Evolutionary conservation across 345 rosid genomes (phyloP).

Genomic region (Triadica sebifera): DNA sequence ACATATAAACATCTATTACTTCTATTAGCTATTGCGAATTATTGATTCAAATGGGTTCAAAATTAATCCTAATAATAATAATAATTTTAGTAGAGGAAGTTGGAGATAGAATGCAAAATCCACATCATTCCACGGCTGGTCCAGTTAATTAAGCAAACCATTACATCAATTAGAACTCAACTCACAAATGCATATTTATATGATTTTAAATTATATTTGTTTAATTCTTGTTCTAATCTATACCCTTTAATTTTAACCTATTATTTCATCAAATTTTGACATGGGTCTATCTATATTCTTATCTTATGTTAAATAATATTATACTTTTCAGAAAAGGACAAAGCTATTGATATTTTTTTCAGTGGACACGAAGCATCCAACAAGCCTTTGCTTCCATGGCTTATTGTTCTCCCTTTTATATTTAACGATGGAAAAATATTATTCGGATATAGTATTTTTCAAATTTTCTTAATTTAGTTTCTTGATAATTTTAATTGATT

Average conservation of each 20-base stretch:
- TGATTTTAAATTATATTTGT: background rate
- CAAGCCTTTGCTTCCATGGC: slow-evolving; percentile 3
- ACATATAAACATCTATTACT: too few species aligned
- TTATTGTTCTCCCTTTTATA: background rate
- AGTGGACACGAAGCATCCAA: slow-evolving; percentile 21
- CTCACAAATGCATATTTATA: background rate
- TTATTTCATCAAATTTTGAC: too few species aligned
- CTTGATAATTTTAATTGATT: too few species aligned
- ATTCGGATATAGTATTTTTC: background rate
- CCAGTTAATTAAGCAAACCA: slow-evolving; percentile 32
- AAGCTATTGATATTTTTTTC: background rate
- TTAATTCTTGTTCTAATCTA: background rate
- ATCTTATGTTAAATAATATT: background rate
- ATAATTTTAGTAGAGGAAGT: too few species aligned
- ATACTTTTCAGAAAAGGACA: background rate
- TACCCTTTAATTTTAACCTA: too few species aligned
- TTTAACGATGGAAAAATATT: background rate
- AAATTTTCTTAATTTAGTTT: background rate
- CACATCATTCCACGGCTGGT: slow-evolving; percentile 22
- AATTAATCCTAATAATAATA: too few species aligned
- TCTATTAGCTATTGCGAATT: too few species aligned
- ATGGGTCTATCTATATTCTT: background rate
- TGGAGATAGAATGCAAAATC: background rate
- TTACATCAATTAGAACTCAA: background rate
- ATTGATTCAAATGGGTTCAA: too few species aligned